These are phyloP conservation scores for Cornus suecica DNA, from an alignment of 148 eudicot genomes.

Conservation along the genomic window DNA sequence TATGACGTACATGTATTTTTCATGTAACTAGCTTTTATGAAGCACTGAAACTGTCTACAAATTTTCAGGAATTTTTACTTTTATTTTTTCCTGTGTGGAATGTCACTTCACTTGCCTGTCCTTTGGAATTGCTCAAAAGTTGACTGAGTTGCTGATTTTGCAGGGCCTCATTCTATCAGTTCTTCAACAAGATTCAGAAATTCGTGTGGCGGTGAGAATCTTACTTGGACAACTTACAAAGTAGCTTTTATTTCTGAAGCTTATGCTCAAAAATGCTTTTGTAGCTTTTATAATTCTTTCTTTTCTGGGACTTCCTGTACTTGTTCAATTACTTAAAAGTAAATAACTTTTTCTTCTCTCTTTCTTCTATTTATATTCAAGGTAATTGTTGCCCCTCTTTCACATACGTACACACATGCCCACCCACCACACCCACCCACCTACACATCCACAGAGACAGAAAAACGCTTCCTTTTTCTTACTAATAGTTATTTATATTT, in stretches of 20 bases:
- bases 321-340: background rate
- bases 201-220: slow-evolving; percentile 71
- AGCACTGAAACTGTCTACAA: background rate
- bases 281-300: background rate
- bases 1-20: background rate
- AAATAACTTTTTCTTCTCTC: background rate
- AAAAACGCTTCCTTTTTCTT: background rate
- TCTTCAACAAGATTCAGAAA: slow-evolving; percentile 76
- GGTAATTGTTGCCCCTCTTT: too few relatives aligned
- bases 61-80: background rate
- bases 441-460: too few relatives aligned
- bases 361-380: background rate
- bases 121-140: background rate
- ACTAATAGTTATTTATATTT: too few relatives aligned
- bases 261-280: background rate
- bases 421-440: too few relatives aligned
- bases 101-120: background rate
- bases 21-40: background rate
- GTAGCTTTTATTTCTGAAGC: background rate
- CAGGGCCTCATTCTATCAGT: slow-evolving; percentile 83
- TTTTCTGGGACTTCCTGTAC: background rate
- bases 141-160: slow-evolving; percentile 17
- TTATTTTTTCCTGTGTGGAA: background rate
- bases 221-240: background rate
- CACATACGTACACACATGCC: too few relatives aligned